Conservation (phyloP, 441 rosid genomes). For the Adansonia rubrostipa region DNA sequence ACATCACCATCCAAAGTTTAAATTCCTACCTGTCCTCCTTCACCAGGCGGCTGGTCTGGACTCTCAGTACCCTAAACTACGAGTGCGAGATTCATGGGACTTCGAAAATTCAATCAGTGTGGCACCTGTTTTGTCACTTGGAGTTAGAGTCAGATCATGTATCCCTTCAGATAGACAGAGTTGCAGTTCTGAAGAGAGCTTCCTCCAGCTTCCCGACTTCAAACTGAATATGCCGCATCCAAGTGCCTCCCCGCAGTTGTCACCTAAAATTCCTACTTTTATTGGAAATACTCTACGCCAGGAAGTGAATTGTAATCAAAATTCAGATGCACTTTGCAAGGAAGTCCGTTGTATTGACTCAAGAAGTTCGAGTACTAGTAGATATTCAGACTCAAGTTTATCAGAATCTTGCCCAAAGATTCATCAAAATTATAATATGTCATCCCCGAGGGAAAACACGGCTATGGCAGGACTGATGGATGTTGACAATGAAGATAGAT, state of each 20-base stretch:
- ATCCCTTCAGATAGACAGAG: conserved; percentile 59
- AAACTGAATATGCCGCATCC: conserved; percentile 47
- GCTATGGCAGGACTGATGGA: conserved; percentile 38
- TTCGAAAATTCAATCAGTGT: conserved; percentile 48
- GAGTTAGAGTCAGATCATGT: conserved; percentile 47
- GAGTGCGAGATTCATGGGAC: conserved; percentile 69
- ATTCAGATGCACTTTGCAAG: conserved; percentile 53
- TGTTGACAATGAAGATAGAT: conserved; percentile 42
- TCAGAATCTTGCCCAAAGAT: conserved; percentile 35
- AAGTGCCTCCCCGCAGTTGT: conserved; percentile 42
- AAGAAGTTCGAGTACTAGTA: conserved; percentile 37
- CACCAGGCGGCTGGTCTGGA: conserved; percentile 53
- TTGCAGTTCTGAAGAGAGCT: conserved; percentile 59
- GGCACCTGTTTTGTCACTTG: conserved; percentile 33
- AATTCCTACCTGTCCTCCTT: conserved; percentile 22
- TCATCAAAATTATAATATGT: conserved; percentile 33
- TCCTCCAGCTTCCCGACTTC: conserved; percentile 53
- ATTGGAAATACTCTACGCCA: conserved; percentile 35
- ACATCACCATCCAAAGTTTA: conserved; percentile 9
- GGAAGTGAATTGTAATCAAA: conserved; percentile 47
- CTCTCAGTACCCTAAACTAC: conserved; percentile 72
- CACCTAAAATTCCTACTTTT: conserved; percentile 39
- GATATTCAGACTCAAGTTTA: conserved; percentile 35
- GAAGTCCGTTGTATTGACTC: conserved; percentile 61
- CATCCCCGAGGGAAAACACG: conserved; percentile 41